Conservation (phyloP, 1,284 basidiomycete genomes). For the Gymnopus androsaceus region DNA sequence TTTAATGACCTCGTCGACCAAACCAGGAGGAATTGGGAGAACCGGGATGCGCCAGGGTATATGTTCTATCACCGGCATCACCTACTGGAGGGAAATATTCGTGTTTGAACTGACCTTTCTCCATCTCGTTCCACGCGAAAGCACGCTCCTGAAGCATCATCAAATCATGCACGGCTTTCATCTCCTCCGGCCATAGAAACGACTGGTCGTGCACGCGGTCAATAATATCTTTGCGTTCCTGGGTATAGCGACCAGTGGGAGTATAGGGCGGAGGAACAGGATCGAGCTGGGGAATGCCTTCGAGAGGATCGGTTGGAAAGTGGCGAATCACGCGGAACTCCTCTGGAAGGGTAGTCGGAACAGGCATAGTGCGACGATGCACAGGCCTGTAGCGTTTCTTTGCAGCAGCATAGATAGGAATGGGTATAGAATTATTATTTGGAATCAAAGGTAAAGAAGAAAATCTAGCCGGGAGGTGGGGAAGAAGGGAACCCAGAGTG, state of each 20-base stretch:
- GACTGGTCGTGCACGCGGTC: not conserved
- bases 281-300: not conserved
- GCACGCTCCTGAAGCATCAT: too few species aligned
- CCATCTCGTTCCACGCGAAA: too few species aligned
- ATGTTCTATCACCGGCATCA: constrained; percentile 17
- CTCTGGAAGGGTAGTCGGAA: not conserved
- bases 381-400: not conserved
- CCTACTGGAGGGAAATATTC: constrained; percentile 17
- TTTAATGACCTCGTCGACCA: not conserved
- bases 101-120: constrained; percentile 10
- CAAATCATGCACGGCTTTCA: too few species aligned
- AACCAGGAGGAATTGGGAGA: constrained; percentile 19
- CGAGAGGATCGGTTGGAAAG: not conserved
- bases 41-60: constrained; percentile 16
- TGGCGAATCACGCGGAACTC: not conserved
- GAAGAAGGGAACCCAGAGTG: not conserved
- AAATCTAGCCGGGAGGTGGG: not conserved
- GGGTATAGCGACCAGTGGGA: not conserved
- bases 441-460: too few species aligned
- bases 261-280: not conserved
- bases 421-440: not conserved
- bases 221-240: not conserved
- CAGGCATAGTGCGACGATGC: not conserved
- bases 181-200: constrained; percentile 6
- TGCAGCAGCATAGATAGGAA: not conserved